These are phyloP conservation scores for Blastocystis sp. DNA, from an alignment of 352 stramenopile species.

Conservation along the genomic window DNA sequence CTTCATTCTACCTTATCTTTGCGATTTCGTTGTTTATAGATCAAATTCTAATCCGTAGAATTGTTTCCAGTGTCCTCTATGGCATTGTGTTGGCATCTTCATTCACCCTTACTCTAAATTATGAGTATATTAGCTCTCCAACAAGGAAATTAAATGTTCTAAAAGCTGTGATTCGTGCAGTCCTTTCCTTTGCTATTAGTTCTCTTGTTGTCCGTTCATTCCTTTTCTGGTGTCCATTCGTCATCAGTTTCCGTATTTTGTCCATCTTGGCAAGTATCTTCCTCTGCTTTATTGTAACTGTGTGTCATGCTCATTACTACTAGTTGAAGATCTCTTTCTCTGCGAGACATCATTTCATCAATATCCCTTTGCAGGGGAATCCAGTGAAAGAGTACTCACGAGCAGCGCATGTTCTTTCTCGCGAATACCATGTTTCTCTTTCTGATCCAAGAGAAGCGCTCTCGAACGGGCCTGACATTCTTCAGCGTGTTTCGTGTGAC, in stretches of 20 bases:
- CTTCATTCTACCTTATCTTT: conserved; percentile 2
- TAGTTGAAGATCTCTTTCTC: not conserved
- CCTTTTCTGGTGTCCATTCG: not conserved
- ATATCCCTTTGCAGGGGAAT: conserved; percentile 48
- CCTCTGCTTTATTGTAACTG: not conserved
- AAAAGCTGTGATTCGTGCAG: not conserved
- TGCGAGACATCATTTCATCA: conserved; percentile 47
- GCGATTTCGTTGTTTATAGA: not conserved
- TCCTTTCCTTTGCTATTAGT: not conserved
- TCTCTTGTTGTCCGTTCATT: not conserved
- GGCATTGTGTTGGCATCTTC: not conserved
- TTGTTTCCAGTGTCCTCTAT: not conserved
- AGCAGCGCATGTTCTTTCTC: conserved; percentile 9
- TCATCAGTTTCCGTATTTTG: not conserved
- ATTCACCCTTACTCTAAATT: conserved; percentile 7
- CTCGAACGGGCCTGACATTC: not conserved
- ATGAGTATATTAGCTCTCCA: not conserved
- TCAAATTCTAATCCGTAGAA: not conserved
- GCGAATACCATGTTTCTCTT: conserved; percentile 30
- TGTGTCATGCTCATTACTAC: not conserved
- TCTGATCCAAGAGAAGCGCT: not conserved
- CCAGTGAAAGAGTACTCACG: conserved; percentile 30
- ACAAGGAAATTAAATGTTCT: not conserved
- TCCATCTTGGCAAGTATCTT: not conserved
- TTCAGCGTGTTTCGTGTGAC: not conserved